A percentile compares a stretch with the other conserved stretches of the same genome.
Conservation (phyloP, 805 yeast species). For the Scheffersomyces coipomensis region DNA sequence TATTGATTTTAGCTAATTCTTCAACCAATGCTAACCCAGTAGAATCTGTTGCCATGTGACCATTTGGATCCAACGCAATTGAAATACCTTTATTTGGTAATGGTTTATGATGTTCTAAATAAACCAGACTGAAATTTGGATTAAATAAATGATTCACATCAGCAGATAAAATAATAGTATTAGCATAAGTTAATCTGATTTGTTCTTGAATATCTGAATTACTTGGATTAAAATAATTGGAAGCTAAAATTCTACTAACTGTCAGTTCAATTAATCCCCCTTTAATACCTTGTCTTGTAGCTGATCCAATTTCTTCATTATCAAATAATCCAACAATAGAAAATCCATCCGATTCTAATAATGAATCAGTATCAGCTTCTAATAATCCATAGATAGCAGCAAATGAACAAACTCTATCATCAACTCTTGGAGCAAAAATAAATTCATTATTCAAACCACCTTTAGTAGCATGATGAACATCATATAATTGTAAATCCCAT, state of each 20-base stretch:
- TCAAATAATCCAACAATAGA: slow-evolving; percentile 68
- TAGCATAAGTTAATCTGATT: slow-evolving; percentile 55
- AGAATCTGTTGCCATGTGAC: slow-evolving; percentile 80
- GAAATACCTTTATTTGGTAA: slow-evolving; percentile 75
- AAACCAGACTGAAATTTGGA: slow-evolving; percentile 70
- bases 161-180: slow-evolving; percentile 76
- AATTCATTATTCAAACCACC: slow-evolving; percentile 81
- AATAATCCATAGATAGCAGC: slow-evolving; percentile 66
- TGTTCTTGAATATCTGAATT: slow-evolving; percentile 20
- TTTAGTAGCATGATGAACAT: slow-evolving; percentile 73
- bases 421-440: slow-evolving; percentile 78
- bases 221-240: slow-evolving; percentile 19
- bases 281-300: slow-evolving; percentile 77
- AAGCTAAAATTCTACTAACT: slow-evolving; percentile 53
- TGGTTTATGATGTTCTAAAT: slow-evolving; percentile 78
- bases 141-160: slow-evolving; percentile 82
- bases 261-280: slow-evolving; percentile 71
- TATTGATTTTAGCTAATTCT: slow-evolving; percentile 64
- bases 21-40: slow-evolving; percentile 69
- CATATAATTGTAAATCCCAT: slow-evolving; percentile 76
- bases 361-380: slow-evolving; percentile 26
- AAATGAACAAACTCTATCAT: slow-evolving; percentile 79
- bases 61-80: slow-evolving; percentile 72
- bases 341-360: slow-evolving; percentile 35
- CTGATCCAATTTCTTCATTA: slow-evolving; percentile 83